Evolutionary conservation across 163 green algal species (phyloP), one percentile per base, ranked within the genome.

Genomic region (Scenedesmus sp.): DNA sequence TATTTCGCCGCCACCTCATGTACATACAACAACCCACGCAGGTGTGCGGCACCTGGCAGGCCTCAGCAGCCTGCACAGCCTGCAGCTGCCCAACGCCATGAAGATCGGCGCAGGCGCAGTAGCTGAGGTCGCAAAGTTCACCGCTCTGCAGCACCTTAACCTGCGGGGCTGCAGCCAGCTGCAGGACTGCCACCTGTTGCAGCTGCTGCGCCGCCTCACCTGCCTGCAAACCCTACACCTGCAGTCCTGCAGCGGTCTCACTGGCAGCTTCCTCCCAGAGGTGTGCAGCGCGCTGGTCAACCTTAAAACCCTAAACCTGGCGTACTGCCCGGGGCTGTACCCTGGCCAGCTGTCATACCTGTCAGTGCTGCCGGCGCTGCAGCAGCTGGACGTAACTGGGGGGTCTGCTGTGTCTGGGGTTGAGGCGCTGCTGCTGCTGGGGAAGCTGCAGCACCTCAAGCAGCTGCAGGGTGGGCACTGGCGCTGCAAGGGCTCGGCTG

Each of bases 101-200:
- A 92, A 92, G 64, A 82, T 92, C 12, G 67, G 60, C 26, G 84
- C 57, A 52, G 62, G 62, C 23, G 64, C 88, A 18, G 46, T 56
- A 5, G 26, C 82, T 1, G 62, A 34, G 6, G 12, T 91, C 1
- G 26, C 88, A 59, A 74, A 62, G 67, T 55, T 91, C 18, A 57
- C 79, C 62, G 26, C 59, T 0, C 88, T 92, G 8, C 57, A 13
- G 46, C 13, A 62, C 79, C 88, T 92, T 1, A 92, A 81, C 79
- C 88, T 92, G 46, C 46, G 88, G 0, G 88, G 88, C 79, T 92
- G 88, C 88, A 88, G 88, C 79, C 88, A 92, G 77, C 59, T 91
- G 26, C 55, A 52, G 67, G 88, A 91, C 54, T 10, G 64, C 3
- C 76, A 87, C 12, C 2, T 87, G 12, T 20, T 76, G 60, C 55